Percentiles rank a stretch among this genome's conserved stretches.
These are phyloP conservation scores for Phytophthora syringae DNA, from an alignment of 352 stramenopile species.

Conservation along the genomic window DNA sequence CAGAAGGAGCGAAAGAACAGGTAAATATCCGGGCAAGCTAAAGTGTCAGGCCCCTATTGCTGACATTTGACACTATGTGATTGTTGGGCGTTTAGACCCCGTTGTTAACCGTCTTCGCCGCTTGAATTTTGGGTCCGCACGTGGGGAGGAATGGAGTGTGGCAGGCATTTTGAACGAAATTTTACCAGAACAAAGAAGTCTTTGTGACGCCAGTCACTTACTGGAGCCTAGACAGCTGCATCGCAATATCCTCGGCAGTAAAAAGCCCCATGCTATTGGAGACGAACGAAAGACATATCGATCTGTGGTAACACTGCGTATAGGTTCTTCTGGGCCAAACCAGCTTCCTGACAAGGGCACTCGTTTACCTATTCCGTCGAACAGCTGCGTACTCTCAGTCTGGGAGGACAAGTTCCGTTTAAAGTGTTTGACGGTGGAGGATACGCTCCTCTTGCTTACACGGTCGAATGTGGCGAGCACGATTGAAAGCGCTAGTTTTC, in stretches of 20 bases:
- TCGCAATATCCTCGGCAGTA: not conserved
- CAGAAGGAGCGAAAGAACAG: slow-evolving; percentile 3
- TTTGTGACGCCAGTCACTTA: slow-evolving; percentile 30
- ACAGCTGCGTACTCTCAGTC: slow-evolving; percentile 29
- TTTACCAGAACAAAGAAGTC: slow-evolving; percentile 38
- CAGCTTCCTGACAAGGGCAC: not conserved
- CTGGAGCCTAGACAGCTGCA: slow-evolving; percentile 5
- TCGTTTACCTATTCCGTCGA: not conserved
- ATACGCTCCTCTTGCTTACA: slow-evolving; percentile 54
- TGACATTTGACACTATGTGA: too few relatives aligned
- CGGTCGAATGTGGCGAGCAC: slow-evolving; percentile 45
- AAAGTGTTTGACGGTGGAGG: slow-evolving; percentile 42
- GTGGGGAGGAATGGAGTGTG: slow-evolving; percentile 33
- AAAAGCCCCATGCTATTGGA: not conserved
- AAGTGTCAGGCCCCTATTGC: not conserved
- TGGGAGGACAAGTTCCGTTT: slow-evolving; percentile 69
- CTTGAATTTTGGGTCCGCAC: too few relatives aligned
- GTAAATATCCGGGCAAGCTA: slow-evolving; percentile 3
- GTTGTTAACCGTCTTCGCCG: slow-evolving; percentile 29
- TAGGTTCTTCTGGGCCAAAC: not conserved
- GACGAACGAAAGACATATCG: slow-evolving; percentile 5
- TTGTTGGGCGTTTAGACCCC: slow-evolving; percentile 12
- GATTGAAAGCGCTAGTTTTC: slow-evolving; percentile 52
- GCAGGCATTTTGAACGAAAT: slow-evolving; percentile 42
- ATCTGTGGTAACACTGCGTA: slow-evolving; percentile 15